These are phyloP conservation scores for Moelleriella libera DNA, from an alignment of 2,329 filamentous ascomycete genomes.

Conservation along the genomic window DNA sequence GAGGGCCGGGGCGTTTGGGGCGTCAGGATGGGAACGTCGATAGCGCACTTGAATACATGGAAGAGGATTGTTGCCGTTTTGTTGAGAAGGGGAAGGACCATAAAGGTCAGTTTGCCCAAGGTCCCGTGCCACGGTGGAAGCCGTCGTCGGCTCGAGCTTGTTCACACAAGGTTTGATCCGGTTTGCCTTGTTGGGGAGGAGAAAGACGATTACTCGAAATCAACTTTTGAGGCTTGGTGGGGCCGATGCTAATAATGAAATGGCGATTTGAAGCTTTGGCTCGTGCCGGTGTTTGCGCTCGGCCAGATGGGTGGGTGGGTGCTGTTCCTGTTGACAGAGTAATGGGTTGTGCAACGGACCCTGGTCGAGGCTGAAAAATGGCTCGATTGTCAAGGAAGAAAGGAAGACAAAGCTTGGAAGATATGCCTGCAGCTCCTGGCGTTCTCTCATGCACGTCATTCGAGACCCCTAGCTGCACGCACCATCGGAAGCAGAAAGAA, in stretches of 20 bases:
- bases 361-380: neutral
- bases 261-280: neutral
- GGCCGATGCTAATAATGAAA: neutral
- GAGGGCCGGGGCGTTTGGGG: no score
- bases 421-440: no score
- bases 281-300: neutral
- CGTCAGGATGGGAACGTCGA: neutral
- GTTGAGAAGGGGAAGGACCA: neutral
- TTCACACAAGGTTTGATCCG: neutral
- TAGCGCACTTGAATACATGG: neutral
- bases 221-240: neutral
- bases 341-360: constrained; percentile 1
- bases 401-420: neutral
- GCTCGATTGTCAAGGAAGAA: neutral
- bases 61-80: neutral
- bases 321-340: neutral
- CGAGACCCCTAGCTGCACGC: neutral
- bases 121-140: neutral
- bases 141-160: neutral
- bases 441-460: neutral
- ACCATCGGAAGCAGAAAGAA: neutral
- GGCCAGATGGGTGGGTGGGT: neutral
- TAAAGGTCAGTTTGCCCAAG: neutral
- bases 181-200: no score
- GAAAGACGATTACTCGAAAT: no score